Conservation (phyloP, 352 stramenopile genomes). For the Chrysophaeum taylorii region DNA sequence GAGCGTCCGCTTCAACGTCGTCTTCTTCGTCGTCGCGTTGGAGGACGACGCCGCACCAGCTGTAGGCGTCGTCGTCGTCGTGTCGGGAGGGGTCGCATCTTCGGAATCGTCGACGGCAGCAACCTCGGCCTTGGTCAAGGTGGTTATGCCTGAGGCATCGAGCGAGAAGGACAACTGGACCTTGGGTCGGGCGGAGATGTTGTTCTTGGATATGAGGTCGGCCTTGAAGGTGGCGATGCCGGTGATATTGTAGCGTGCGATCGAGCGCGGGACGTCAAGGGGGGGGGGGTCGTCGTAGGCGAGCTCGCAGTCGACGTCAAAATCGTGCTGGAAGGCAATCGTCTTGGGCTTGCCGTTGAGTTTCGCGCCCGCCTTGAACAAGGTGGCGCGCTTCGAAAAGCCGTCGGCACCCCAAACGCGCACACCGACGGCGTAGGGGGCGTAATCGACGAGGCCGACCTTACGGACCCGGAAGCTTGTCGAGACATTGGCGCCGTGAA, state of each 20-base stretch:
- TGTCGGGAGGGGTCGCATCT: neutral
- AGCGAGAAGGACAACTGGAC: conserved; percentile 84
- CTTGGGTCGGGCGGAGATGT: conserved; percentile 68
- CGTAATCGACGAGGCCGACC: conserved; percentile 83
- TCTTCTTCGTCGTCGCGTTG: conserved; percentile 56
- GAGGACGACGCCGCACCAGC: conserved; percentile 24
- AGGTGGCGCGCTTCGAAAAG: conserved; percentile 72
- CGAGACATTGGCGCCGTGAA: conserved; percentile 86
- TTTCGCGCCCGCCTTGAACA: conserved; percentile 70
- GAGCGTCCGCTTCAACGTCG: conserved; percentile 62
- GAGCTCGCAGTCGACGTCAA: conserved; percentile 74
- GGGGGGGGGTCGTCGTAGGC: conserved; percentile 73
- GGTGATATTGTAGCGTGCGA: conserved; percentile 79
- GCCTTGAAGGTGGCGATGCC: conserved; percentile 72
- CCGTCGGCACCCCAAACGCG: too few relatives aligned
- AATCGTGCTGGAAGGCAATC: conserved; percentile 83
- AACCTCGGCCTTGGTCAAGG: conserved; percentile 77
- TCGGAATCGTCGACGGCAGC: conserved; percentile 58
- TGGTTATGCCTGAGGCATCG: conserved; percentile 72
- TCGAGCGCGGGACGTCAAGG: conserved; percentile 49
- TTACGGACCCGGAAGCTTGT: conserved; percentile 87
- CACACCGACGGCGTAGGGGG: conserved; percentile 69
- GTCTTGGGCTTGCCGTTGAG: conserved; percentile 75
- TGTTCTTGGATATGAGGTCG: conserved; percentile 70
- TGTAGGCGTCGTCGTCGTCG: conserved; percentile 14